A percentile compares a stretch with the other conserved stretches of the same genome.
Evolutionary conservation across 106 monocot genomes (phyloP).

Genomic region (Dendrobium nobile): DNA sequence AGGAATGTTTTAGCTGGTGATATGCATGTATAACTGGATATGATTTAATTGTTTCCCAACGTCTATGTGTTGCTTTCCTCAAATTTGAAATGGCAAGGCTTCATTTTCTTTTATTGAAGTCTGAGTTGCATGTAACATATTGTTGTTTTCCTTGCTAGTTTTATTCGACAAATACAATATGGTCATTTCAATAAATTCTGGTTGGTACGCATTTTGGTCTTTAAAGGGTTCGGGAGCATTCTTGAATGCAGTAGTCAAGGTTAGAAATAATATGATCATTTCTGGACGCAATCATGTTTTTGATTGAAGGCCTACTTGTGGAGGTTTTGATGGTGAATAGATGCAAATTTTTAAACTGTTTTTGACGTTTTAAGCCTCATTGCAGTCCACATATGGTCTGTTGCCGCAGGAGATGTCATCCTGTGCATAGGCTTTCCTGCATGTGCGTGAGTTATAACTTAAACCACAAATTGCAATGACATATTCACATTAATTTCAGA

Average conservation of each 20-base stretch:
- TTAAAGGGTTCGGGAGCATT: neutral
- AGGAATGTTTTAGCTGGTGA: too few relatives aligned
- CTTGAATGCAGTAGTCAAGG: neutral
- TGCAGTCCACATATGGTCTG: conserved; percentile 82
- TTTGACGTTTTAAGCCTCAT: conserved; percentile 39
- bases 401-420: conserved; percentile 88
- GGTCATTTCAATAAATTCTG: neutral
- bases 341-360: conserved; percentile 24
- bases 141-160: neutral
- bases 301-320: conserved; percentile 12
- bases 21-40: neutral
- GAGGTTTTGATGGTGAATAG: conserved; percentile 20
- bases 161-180: neutral
- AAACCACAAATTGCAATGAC: conserved; percentile 57
- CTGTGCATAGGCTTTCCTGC: conserved; percentile 56
- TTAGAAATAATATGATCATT: conserved; percentile 4
- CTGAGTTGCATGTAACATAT: neutral
- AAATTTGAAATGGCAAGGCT: neutral
- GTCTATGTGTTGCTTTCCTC: neutral
- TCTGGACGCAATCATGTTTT: conserved; percentile 1
- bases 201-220: neutral
- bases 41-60: neutral
- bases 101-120: neutral
- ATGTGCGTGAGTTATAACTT: conserved; percentile 43
- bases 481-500: conserved; percentile 50